These are phyloP conservation scores for Rhodotorula sp. DNA, from an alignment of 1,284 basidiomycete species.

Conservation along the genomic window DNA sequence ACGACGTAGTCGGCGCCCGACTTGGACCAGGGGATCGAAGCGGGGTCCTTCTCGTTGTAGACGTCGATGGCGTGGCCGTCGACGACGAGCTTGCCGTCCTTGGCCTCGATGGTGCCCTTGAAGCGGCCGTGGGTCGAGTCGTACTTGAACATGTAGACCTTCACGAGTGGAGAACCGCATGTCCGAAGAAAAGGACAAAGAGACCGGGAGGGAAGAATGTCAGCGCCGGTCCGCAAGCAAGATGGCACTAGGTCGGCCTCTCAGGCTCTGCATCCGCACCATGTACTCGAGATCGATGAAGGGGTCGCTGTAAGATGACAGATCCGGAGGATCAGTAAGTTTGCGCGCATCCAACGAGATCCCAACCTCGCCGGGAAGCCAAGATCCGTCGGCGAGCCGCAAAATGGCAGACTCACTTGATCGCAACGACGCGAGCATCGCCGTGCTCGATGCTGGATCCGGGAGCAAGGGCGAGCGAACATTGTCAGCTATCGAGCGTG, in stretches of 20 bases:
- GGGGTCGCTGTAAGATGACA: constrained; percentile 56
- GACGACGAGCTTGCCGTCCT: constrained; percentile 82
- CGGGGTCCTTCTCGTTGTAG: constrained; percentile 83
- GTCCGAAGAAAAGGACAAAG: too few relatives aligned
- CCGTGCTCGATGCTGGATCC: constrained; percentile 58
- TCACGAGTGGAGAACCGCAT: constrained; percentile 1
- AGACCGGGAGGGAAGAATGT: not conserved
- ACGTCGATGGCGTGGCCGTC: constrained; percentile 77
- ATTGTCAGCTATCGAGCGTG: not conserved
- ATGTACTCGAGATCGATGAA: constrained; percentile 97
- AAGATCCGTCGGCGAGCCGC: constrained; percentile 4
- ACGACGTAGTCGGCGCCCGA: constrained; percentile 89
- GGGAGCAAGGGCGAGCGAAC: not conserved
- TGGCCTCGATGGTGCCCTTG: constrained; percentile 77
- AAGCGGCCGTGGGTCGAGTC: constrained; percentile 97
- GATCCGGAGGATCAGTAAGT: constrained; percentile 27
- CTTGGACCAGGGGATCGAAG: constrained; percentile 78
- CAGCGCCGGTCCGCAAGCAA: not conserved
- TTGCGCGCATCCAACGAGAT: not conserved
- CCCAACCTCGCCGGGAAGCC: too few relatives aligned
- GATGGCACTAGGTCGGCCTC: not conserved
- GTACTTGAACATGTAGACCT: constrained; percentile 99
- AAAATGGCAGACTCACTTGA: constrained; percentile 31
- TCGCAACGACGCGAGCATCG: constrained; percentile 61
- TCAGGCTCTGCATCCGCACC: constrained; percentile 54